Conservation (phyloP, 768 basidiomycete species). For the Nidularia sp. region DNA sequence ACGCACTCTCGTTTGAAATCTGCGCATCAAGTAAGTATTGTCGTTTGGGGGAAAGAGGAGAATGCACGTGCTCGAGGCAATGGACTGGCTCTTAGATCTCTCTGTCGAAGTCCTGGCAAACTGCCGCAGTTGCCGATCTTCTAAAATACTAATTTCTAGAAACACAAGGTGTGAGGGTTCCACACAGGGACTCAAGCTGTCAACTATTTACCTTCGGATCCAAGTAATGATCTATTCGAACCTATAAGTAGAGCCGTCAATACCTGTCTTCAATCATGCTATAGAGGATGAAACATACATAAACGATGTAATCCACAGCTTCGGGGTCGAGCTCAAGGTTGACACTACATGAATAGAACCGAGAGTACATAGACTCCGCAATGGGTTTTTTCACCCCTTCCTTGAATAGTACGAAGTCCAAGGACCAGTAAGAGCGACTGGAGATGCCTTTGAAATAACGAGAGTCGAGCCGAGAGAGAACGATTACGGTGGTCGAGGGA, state of each 20-base stretch:
- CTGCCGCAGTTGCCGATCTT: constrained; percentile 33
- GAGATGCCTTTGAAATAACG: constrained; percentile 47
- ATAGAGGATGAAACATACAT: constrained; percentile 19
- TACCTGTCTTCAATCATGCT: background rate
- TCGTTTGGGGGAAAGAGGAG: background rate
- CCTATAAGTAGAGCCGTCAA: constrained; percentile 11
- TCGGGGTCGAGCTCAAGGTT: constrained; percentile 38
- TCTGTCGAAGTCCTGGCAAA: constrained; percentile 36
- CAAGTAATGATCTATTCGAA: constrained; percentile 23
- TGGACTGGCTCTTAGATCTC: constrained; percentile 39
- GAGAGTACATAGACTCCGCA: constrained; percentile 29
- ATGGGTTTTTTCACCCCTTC: constrained; percentile 34
- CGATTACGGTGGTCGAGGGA: constrained; percentile 39
- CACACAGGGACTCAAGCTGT: background rate
- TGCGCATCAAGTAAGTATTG: constrained; percentile 2
- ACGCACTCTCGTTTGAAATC: constrained; percentile 31
- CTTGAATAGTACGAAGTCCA: constrained; percentile 50
- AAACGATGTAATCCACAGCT: constrained; percentile 39
- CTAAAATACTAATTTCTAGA: constrained; percentile 13
- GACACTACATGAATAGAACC: constrained; percentile 33
- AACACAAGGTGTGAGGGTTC: background rate
- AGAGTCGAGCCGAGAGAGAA: constrained; percentile 46
- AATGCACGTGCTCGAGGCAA: constrained; percentile 33
- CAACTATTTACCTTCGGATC: background rate
- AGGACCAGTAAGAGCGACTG: constrained; percentile 37